Base-by-base conservation (phyloP, 495 filamentous ascomycete species). In the Penicillium dipodomyicola region DNA sequence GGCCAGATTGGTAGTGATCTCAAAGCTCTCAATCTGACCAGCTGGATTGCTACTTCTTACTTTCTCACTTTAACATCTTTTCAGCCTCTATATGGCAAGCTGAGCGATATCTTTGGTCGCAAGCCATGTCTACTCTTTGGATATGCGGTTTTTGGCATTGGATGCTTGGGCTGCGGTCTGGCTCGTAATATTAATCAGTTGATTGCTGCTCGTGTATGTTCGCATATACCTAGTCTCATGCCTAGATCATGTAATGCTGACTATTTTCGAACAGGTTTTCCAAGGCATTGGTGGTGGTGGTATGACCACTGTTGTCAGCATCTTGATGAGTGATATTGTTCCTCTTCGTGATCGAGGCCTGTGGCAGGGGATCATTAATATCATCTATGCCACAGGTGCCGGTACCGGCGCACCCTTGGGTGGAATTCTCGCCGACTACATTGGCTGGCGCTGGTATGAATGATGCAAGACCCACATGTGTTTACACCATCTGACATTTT, bases 301-400 rank as follows among this genome's bases (percentile, higher is more conserved):
- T 20, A 93, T 95, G 89, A 90, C 86, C 4, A 87, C 87, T 5
- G 83, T 94, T 48, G 88, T 88, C 42, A 83, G 74, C 52, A 93
- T 96, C 49, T 69, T 96, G 30, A 70, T 96, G 56, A 88, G 83
- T 49, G 91, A 96, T 67, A 78, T 92, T 17, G 80, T 95, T 4
- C 79, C 88, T 9, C 75, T 96, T 49, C 78, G 87, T n/a, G 84
- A 92, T 50, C 70, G 90, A 58, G 91, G 89, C 5, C 77, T 87
- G 12, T 95, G 87, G 83, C 91, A 95, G 68, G 90, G 91, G 19
- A 82, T 92, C 45, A 77, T 93, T 61, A 95, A 94, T 63, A 84
- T 94, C 65, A 80, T 94, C 44, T 93, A 80, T 63, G 85, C 90
- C 1, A 70, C 77, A 58, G 91, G 91, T 19, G 78, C 87, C 15